Evolutionary conservation across 257 asterid species (phyloP).

Genomic region (Verbena officinalis): DNA sequence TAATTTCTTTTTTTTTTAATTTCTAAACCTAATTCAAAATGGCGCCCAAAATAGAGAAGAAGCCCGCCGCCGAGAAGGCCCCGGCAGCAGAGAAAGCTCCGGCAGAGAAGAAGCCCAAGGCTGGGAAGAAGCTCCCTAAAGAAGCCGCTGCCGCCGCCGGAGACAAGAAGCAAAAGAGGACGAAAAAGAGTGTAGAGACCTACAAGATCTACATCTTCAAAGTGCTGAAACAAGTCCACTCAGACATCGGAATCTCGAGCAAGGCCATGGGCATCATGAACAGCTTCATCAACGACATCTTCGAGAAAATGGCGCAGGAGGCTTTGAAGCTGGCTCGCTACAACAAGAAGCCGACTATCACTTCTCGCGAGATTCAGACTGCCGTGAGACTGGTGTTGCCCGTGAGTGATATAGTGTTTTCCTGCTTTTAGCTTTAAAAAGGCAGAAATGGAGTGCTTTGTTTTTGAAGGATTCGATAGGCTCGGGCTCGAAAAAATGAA

Average conservation of each 20-base stretch:
- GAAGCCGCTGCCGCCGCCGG: constrained; percentile 39
- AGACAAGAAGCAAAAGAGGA: constrained; percentile 66
- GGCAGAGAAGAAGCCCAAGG: constrained; percentile 40
- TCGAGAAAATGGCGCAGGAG: constrained; percentile 77
- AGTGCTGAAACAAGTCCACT: constrained; percentile 78
- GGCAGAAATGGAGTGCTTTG: too few species aligned
- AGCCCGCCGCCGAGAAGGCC: constrained; percentile 37
- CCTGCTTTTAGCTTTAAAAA: too few species aligned
- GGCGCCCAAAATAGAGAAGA: constrained; percentile 41
- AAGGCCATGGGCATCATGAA: constrained; percentile 87
- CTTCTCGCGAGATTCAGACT: constrained; percentile 74
- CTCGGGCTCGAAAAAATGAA: too few species aligned
- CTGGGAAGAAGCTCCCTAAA: constrained; percentile 44
- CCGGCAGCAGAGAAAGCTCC: constrained; percentile 18
- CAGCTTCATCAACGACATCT: constrained; percentile 76
- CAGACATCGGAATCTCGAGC: constrained; percentile 76
- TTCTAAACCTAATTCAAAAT: too few species aligned
- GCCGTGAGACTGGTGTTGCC: constrained; percentile 67
- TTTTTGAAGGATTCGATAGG: too few species aligned
- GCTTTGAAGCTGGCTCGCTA: constrained; percentile 58
- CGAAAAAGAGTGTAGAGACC: constrained; percentile 60
- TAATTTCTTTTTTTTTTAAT: too few species aligned
- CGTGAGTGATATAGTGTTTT: too few species aligned
- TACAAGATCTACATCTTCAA: constrained; percentile 86
- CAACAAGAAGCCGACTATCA: constrained; percentile 78